phyloP scores from a whole-genome alignment of 805 yeast genomes.

The Metschnikowia picachoensis region DNA sequence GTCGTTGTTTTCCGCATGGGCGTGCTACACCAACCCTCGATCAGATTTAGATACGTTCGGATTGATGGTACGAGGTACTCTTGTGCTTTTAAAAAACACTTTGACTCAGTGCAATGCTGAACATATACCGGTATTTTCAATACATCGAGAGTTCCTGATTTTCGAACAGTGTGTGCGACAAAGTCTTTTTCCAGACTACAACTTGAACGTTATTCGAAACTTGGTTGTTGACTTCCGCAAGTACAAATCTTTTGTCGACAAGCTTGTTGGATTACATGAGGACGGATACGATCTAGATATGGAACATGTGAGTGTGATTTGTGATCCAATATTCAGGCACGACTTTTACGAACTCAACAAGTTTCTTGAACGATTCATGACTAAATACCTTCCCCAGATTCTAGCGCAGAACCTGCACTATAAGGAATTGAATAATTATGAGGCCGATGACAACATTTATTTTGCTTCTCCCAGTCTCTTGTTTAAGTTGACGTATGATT shows the following conservation, averaged over 20 bases:
- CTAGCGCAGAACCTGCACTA: conserved; percentile 24
- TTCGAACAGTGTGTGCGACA: conserved; percentile 22
- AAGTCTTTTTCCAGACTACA: conserved; percentile 32
- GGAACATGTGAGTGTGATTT: conserved; percentile 5
- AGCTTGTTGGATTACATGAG: conserved; percentile 6
- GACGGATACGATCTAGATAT: conserved; percentile 6
- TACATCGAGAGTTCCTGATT: conserved; percentile 15
- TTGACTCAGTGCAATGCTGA: conserved; percentile 12
- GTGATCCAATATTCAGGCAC: conserved; percentile 15
- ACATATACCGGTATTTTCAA: conserved; percentile 1
- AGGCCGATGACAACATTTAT: conserved; percentile 18
- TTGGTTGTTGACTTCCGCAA: conserved; percentile 22
- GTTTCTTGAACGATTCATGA: conserved; percentile 26
- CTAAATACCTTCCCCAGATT: conserved; percentile 26
- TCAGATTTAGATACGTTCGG: conserved; percentile 31
- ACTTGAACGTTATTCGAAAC: conserved; percentile 26
- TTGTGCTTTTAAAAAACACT: conserved; percentile 26
- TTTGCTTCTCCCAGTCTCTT: conserved; percentile 28
- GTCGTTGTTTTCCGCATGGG: conserved; percentile 35
- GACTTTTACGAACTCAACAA: conserved; percentile 26
- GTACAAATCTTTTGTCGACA: conserved; percentile 24
- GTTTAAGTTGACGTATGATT: conserved; percentile 32
- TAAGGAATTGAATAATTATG: conserved; percentile 14
- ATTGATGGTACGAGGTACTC: conserved; percentile 33
- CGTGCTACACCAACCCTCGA: conserved; percentile 31